These are phyloP conservation scores for Arctium lappa DNA, from an alignment of 129 eudicot genomes.

Conservation along the genomic window DNA sequence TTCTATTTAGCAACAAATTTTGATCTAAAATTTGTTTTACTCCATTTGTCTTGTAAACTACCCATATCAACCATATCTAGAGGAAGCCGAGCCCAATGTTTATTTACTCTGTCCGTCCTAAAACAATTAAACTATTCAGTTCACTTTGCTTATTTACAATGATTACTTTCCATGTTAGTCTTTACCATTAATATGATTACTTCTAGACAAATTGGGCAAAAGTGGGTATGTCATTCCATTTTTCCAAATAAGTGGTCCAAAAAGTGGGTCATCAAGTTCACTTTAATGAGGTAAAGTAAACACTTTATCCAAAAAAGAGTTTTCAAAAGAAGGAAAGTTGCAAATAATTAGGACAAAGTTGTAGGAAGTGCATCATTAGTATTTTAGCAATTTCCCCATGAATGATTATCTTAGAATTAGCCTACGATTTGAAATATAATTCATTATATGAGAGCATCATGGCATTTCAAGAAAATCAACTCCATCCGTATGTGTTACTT, in stretches of 20 bases:
- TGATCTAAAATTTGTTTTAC: background rate
- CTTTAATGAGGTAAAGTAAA: conserved; percentile 12
- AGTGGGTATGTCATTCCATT: background rate
- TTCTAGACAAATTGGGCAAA: conserved; percentile 9
- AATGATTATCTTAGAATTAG: background rate
- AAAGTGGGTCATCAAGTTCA: conserved; percentile 19
- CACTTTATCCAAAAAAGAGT: conserved; percentile 14
- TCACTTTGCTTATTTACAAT: background rate
- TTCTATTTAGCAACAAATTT: background rate
- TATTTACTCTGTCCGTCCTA: background rate
- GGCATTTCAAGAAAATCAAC: background rate
- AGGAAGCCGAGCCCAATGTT: background rate
- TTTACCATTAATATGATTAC: conserved; percentile 1
- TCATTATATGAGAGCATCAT: background rate
- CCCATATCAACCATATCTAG: background rate
- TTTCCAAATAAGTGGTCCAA: conserved; percentile 19
- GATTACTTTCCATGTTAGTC: conserved; percentile 2
- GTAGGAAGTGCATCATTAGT: background rate
- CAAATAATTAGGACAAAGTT: background rate
- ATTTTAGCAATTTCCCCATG: background rate
- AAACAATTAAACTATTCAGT: background rate
- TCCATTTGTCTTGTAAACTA: background rate
- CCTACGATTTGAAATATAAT: background rate
- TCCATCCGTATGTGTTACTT: background rate
- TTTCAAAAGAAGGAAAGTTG: conserved; percentile 8